Evolutionary conservation across 2,329 filamentous ascomycete genomes (phyloP).

Genomic region (Exserohilum turcica): DNA sequence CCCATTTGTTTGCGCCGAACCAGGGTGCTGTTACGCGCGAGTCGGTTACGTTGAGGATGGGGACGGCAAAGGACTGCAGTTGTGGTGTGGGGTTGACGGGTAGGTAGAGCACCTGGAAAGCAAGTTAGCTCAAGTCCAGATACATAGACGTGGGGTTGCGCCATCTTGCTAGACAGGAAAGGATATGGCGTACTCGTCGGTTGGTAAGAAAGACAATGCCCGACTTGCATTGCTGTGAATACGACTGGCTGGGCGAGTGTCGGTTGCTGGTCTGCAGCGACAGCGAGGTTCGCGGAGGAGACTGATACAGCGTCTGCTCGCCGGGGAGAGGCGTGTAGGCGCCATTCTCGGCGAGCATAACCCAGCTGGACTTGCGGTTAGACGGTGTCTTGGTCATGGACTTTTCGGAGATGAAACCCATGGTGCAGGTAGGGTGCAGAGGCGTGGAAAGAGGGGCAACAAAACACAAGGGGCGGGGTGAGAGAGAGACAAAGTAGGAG

Average conservation of each 20-base stretch:
- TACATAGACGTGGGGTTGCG: background rate
- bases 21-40: conserved; percentile 85
- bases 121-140: conserved; percentile 8
- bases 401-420: conserved; percentile 13
- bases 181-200: conserved; percentile 67
- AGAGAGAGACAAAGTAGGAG: conserved; percentile 7
- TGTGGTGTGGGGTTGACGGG: conserved; percentile 69
- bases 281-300: conserved; percentile 77
- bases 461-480: background rate
- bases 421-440: conserved; percentile 12
- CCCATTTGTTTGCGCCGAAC: conserved; percentile 93
- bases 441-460: conserved; percentile 12
- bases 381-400: conserved; percentile 35
- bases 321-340: conserved; percentile 84
- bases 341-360: conserved; percentile 78
- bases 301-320: conserved; percentile 81
- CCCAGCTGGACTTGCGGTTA: conserved; percentile 68
- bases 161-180: background rate
- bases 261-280: conserved; percentile 73
- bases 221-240: conserved; percentile 73
- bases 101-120: conserved; percentile 80
- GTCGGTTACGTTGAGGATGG: conserved; percentile 85
- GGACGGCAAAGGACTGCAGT: conserved; percentile 86
- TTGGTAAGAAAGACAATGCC: conserved; percentile 84
- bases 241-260: conserved; percentile 65